Percentiles rank a stretch among this genome's conserved stretches.
Evolutionary conservation across 805 yeast species (phyloP).

Genomic region (Komagataella ulmi): DNA sequence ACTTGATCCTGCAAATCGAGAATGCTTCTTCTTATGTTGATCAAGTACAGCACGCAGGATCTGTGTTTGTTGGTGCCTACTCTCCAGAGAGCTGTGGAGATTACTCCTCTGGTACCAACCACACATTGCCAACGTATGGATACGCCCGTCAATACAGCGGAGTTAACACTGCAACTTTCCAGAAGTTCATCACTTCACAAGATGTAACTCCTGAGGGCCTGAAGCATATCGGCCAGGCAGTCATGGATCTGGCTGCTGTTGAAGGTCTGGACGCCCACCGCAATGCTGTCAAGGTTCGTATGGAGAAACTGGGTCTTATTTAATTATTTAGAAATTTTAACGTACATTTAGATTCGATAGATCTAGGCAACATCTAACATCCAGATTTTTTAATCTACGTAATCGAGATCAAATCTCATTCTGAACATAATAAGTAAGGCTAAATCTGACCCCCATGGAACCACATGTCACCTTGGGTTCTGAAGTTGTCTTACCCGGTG

Average conservation of each 20-base stretch:
- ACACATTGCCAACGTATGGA: constrained; percentile 96
- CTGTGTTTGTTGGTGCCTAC: constrained; percentile 90
- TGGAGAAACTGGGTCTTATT: constrained; percentile 57
- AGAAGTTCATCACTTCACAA: constrained; percentile 90
- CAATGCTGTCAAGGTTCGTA: constrained; percentile 89
- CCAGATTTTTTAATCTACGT: background rate
- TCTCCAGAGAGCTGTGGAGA: constrained; percentile 99
- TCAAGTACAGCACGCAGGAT: constrained; percentile 83
- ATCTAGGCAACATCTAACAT: background rate
- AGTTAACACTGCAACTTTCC: constrained; percentile 91
- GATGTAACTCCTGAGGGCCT: constrained; percentile 80
- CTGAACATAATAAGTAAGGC: background rate
- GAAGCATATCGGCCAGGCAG: constrained; percentile 85
- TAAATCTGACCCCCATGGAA: background rate
- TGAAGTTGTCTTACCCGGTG: constrained; percentile 38
- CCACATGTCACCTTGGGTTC: constrained; percentile 6
- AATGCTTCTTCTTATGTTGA: constrained; percentile 63
- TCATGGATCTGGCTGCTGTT: constrained; percentile 87
- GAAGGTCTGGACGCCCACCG: constrained; percentile 98
- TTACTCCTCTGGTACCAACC: constrained; percentile 96
- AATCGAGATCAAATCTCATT: background rate
- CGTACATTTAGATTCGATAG: background rate
- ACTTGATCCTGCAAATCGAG: constrained; percentile 81
- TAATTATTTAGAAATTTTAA: background rate
- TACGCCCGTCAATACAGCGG: constrained; percentile 97